These are phyloP conservation scores for Neurospora terricola DNA, from an alignment of 495 filamentous ascomycete species.

Conservation along the genomic window DNA sequence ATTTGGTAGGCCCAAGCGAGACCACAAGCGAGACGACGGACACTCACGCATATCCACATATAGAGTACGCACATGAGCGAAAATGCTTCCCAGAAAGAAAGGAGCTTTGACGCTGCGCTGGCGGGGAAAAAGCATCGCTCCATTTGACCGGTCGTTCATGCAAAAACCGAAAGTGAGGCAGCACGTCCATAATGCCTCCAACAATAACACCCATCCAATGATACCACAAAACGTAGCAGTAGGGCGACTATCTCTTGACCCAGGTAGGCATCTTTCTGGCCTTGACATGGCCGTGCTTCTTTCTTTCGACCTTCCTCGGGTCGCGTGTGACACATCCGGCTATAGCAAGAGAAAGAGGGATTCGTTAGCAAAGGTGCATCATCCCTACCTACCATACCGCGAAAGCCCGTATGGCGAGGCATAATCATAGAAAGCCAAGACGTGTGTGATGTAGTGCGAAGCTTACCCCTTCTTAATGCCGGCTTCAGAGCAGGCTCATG, in stretches of 20 bases:
- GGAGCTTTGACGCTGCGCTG: background rate
- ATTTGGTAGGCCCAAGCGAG: background rate
- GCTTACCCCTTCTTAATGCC: conserved; percentile 77
- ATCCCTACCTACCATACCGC: background rate
- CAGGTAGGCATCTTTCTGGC: conserved; percentile 96
- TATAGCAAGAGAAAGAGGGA: conserved; percentile 24
- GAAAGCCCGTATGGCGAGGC: background rate
- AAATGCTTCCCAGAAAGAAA: conserved; percentile 9
- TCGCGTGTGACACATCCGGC: conserved; percentile 90
- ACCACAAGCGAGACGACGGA: background rate
- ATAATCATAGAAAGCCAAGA: background rate
- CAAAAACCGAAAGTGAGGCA: conserved; percentile 2
- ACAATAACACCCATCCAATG: background rate
- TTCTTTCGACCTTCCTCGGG: conserved; percentile 86
- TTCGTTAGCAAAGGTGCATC: background rate
- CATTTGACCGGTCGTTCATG: conserved; percentile 10
- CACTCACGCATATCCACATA: background rate
- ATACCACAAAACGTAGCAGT: background rate
- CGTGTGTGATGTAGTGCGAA: background rate
- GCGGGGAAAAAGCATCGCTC: conserved; percentile 2
- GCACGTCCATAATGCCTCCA: background rate
- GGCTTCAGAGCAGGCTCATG: conserved; percentile 90
- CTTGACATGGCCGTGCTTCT: conserved; percentile 94
- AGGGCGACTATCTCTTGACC: conserved; percentile 67
- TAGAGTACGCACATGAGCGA: background rate